phyloP scores from a whole-genome alignment of 2,329 filamentous ascomycete species.

The Incumbomyces lentus region DNA sequence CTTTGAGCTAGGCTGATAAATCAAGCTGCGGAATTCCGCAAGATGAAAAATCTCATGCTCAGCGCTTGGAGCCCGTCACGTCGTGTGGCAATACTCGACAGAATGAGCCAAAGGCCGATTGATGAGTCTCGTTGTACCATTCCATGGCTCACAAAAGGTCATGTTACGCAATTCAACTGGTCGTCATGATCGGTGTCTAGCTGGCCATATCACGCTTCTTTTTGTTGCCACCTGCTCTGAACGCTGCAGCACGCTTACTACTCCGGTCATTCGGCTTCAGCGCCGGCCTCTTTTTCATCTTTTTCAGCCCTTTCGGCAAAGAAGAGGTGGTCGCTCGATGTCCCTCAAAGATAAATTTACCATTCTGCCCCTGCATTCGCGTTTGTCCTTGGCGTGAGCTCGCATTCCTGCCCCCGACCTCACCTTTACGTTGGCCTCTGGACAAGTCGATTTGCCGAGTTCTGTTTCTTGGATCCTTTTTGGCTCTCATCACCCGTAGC shows the following conservation, averaged over 20 bases:
- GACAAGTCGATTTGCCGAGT: slow-evolving; percentile 13
- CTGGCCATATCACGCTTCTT: slow-evolving; percentile 10
- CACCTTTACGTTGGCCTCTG: slow-evolving; percentile 16
- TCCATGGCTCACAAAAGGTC: no score
- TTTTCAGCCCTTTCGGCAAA: slow-evolving; percentile 29
- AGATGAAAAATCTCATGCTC: no score
- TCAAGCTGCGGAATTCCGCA: no score
- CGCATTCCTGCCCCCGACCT: slow-evolving; percentile 14
- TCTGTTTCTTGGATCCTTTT: slow-evolving; percentile 35
- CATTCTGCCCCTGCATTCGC: neutral
- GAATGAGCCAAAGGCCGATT: no score
- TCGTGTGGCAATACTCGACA: no score
- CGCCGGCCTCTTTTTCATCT: slow-evolving; percentile 21
- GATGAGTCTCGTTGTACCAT: no score
- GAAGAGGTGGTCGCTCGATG: slow-evolving; percentile 29
- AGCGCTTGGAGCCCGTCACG: no score
- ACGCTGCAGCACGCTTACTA: slow-evolving; percentile 33
- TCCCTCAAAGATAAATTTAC: slow-evolving; percentile 33
- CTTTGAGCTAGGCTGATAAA: no score
- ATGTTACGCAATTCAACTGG: no score
- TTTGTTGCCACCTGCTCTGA: slow-evolving; percentile 29
- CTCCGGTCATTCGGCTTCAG: slow-evolving; percentile 27
- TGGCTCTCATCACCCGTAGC: slow-evolving; percentile 77
- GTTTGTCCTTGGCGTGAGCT: neutral
- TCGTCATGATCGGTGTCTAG: neutral